Base-by-base conservation (phyloP, 352 stramenopile species). In the Pythium myriotylum region DNA sequence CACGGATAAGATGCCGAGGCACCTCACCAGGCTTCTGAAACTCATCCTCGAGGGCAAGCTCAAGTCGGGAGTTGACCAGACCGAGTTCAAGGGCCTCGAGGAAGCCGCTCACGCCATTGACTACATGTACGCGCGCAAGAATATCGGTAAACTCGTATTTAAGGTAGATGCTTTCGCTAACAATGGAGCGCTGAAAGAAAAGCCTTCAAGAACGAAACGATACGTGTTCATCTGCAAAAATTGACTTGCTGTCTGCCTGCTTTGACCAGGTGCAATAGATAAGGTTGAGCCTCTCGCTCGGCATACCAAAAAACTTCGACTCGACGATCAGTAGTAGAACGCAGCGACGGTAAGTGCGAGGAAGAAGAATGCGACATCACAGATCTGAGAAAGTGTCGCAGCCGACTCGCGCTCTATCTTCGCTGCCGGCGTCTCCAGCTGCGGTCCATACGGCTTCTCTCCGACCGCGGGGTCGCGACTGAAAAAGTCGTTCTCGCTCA, bases 121-220 rank as follows among this genome's bases (percentile, higher is more conserved):
- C 59, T 76, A 89, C 69, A 81, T 94, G 65, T 91, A 89, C 59
- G 72, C 65, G 47, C 75, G 86, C 73, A 88, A 89, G 58, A 90
- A 88, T 51, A 90, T 84, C 19, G 86, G 86, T 62, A 95, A 95
- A 68, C 77, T 95, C 65, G 74, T 91, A 22, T 77, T 95, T 43
- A 79, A 88, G 53, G 68, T 92, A 12, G 33, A 35, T 35, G 29
- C 29, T n/a, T n/a, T n/a, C n/a, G n/a, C 29, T 35, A 10, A 35
- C 29, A 35, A 35, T 10, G 5, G 29, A 35, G 10, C 29, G 29
- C 10, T 5, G 10, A 35, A 35, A 10, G 5, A 35, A 35, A 35
- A 5, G 10, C 29, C 29, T 10, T n/a, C n/a, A n/a, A n/a, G n/a
- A n/a, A n/a, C n/a, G n/a, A n/a, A n/a, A n/a, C n/a, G n/a, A n/a